These are phyloP conservation scores for Hondaea fermentalgiana DNA, from an alignment of 108 stramenopile species.

Conservation along the genomic window DNA sequence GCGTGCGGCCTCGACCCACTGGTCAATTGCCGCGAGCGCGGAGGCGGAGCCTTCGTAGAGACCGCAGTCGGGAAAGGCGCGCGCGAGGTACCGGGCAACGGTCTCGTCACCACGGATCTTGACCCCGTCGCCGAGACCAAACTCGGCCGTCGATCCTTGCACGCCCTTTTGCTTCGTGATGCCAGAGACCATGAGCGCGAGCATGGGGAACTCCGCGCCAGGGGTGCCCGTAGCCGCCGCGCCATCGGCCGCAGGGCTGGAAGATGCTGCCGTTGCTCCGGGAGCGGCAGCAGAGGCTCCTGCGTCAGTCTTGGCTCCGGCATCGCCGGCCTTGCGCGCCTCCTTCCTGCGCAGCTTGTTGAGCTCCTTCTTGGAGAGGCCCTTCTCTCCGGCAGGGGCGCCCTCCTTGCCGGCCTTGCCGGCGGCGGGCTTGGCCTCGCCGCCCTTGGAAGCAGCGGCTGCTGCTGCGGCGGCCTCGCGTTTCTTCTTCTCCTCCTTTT, in stretches of 20 bases:
- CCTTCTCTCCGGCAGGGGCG: not conserved
- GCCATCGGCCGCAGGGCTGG: too few species aligned
- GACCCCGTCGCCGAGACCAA: not conserved
- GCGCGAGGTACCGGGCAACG: not conserved
- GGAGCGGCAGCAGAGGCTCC: not conserved
- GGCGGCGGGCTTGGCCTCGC: not conserved
- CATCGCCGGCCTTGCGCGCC: not conserved
- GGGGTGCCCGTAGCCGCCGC: not conserved
- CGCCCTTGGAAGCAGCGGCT: not conserved
- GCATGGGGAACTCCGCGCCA: not conserved
- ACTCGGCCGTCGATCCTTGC: not conserved
- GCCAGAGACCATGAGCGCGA: conserved; percentile 24
- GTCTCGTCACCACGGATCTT: not conserved
- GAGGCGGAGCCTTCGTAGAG: not conserved
- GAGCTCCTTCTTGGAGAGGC: not conserved
- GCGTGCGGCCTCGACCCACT: not conserved
- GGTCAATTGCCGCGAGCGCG: not conserved
- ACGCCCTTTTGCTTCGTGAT: not conserved
- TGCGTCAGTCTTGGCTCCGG: not conserved
- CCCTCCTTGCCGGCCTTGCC: too few species aligned
- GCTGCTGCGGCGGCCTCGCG: not conserved
- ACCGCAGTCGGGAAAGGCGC: not conserved
- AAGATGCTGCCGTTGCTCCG: not conserved
- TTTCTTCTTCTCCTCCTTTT: conserved; percentile 23
- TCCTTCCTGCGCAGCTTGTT: conserved; percentile 14